Evolutionary conservation across 1,139 yeast species (phyloP).

Genomic region (Protomyces macrosporus): DNA sequence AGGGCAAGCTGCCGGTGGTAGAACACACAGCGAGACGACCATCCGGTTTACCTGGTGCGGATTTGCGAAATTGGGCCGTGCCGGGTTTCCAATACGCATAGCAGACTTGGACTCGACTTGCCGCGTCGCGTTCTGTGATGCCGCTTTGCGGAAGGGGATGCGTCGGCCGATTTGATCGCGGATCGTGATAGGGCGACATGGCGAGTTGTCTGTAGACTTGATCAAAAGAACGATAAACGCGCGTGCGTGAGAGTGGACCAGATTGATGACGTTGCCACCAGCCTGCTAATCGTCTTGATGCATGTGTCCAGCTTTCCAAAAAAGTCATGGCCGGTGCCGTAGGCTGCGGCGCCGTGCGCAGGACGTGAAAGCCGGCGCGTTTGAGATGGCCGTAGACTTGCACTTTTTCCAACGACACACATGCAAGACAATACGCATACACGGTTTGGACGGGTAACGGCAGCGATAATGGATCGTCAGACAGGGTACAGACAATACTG

Average conservation of each 20-base stretch:
- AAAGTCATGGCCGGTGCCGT: not conserved
- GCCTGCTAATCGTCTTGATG: not conserved
- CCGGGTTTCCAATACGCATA: conserved; percentile 85
- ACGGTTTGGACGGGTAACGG: conserved; percentile 62
- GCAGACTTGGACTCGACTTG: conserved; percentile 38
- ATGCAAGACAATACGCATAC: conserved; percentile 50
- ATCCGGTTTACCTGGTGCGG: conserved; percentile 65
- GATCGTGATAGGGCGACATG: conserved; percentile 12
- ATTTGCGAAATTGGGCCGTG: conserved; percentile 57
- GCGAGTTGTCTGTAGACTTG: conserved; percentile 17
- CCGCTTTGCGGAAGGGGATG: not conserved
- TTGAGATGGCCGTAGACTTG: conserved; percentile 70
- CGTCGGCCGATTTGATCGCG: not conserved
- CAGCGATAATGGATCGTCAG: conserved; percentile 36
- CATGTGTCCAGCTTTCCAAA: not conserved
- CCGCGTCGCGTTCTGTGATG: not conserved
- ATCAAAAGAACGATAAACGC: not conserved
- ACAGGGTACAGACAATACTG: conserved; percentile 54
- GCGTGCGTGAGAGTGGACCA: not conserved
- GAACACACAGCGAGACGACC: conserved; percentile 58
- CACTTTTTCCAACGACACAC: conserved; percentile 48
- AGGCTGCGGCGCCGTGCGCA: conserved; percentile 35
- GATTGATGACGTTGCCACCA: too few species aligned
- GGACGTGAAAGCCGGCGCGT: conserved; percentile 71
- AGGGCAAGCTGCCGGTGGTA: conserved; percentile 35